Conservation (phyloP, 1,139 yeast genomes). For the Yamadazyma diddensiae region DNA sequence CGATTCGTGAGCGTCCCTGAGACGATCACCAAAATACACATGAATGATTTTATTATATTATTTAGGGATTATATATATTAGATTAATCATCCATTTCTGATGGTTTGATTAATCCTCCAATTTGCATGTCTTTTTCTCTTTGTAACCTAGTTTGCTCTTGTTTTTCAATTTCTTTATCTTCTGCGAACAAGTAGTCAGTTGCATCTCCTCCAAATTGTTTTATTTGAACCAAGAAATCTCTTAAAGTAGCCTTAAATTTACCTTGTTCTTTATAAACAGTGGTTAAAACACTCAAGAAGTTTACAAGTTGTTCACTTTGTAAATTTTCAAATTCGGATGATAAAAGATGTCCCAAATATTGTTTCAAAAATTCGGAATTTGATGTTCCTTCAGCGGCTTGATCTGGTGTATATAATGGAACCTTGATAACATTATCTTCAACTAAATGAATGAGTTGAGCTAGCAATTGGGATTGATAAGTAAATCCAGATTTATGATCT, state of each 20-base stretch:
- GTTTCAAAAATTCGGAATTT: slow-evolving; percentile 74
- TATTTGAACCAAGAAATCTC: slow-evolving; percentile 96
- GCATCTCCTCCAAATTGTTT: slow-evolving; percentile 94
- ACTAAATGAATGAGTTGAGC: slow-evolving; percentile 83
- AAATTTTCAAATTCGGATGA: slow-evolving; percentile 88
- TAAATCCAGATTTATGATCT: slow-evolving; percentile 96
- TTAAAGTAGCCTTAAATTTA: slow-evolving; percentile 79
- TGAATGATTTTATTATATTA: too few species aligned
- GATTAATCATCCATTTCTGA: slow-evolving; percentile 80
- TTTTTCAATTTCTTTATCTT: slow-evolving; percentile 80
- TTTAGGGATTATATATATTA: background rate
- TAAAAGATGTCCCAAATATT: slow-evolving; percentile 79
- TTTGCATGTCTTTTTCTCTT: slow-evolving; percentile 77
- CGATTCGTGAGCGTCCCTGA: background rate
- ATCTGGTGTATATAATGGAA: slow-evolving; percentile 70
- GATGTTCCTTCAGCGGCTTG: slow-evolving; percentile 83
- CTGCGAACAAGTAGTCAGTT: slow-evolving; percentile 91
- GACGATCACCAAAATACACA: too few species aligned
- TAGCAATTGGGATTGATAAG: slow-evolving; percentile 79
- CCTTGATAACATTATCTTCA: slow-evolving; percentile 67
- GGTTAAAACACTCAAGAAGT: slow-evolving; percentile 76
- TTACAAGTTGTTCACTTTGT: slow-evolving; percentile 76
- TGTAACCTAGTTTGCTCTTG: slow-evolving; percentile 67
- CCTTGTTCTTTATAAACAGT: slow-evolving; percentile 68
- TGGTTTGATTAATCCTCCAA: slow-evolving; percentile 94